Evolutionary conservation across 306 rosid species (phyloP), one percentile per base, ranked within the genome.

Genomic region (Casuarina glauca): DNA sequence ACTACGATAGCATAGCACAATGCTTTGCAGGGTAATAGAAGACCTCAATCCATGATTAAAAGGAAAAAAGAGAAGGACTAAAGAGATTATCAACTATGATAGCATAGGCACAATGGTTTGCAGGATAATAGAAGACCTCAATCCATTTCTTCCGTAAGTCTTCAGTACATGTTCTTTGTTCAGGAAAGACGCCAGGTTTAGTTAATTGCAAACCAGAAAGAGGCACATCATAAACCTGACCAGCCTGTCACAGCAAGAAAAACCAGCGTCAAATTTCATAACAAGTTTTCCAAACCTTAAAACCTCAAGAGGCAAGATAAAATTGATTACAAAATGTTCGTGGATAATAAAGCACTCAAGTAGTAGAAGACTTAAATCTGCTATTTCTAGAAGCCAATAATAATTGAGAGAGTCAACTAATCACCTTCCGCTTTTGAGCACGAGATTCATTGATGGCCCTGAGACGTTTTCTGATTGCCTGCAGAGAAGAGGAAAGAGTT

Each of bases 401-500:
- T 43, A 45, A 51, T 46, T 71, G 54, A 55, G 67, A 72, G 38
- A 70, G 64, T 57, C 77, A 81, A 82, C 61, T 61, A 76, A 82
- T 78, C 79, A 94, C 98, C 98, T 95, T 95, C 83, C 98, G 74
- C 86, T 95, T 95, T 78, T 91, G 92, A 87, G 91, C 97, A 78
- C 97, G 97, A 78, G 98, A 92, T 81, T 92, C 97, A 88, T 95
- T 95, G 64, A 92, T 92, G 82, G 97, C 97, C 85, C 98, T 89
- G 6, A 88, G 87, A 79, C 92, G 91, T 82, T 87, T 92, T 77
- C 89, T 92, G 50, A 93, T 86, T 17, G 97, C 95, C 98, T 95
- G 89, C 49, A 88, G 80, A 82, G 74, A 75, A 60, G 72, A 83
- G 9, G 58, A 71, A 52, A 36, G 50, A 69, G 77, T 79, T 50